A percentile compares a stretch with the other conserved stretches of the same genome.
These are phyloP conservation scores for Nitzschia palea DNA, from an alignment of 108 stramenopile species.

Conservation along the genomic window DNA sequence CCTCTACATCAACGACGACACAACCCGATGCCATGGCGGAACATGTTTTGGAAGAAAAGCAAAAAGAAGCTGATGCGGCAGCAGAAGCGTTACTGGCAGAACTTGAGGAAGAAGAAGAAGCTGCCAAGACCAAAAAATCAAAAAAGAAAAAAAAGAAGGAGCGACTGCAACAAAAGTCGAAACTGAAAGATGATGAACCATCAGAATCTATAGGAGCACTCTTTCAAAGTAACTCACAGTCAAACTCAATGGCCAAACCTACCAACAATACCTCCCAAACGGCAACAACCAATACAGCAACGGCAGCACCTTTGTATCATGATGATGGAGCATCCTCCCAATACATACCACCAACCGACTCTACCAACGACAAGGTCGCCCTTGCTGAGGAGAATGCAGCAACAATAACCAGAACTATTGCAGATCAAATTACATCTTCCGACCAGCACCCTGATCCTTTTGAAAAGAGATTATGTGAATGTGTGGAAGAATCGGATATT, in stretches of 20 bases:
- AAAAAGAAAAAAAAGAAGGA: constrained; percentile 88
- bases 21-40: neutral
- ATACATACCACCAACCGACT: too few relatives aligned
- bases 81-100: constrained; percentile 86
- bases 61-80: constrained; percentile 83
- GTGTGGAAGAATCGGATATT: constrained; percentile 58
- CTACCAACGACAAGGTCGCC: too few relatives aligned
- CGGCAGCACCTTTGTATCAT: too few relatives aligned
- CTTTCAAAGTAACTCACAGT: too few relatives aligned
- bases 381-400: too few relatives aligned
- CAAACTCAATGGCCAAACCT: neutral
- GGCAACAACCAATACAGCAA: neutral
- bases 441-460: constrained; percentile 31
- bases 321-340: neutral
- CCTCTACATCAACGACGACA: too few relatives aligned
- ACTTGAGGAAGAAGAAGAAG: constrained; percentile 83
- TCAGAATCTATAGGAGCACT: too few relatives aligned
- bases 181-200: constrained; percentile 51
- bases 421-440: neutral
- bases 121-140: constrained; percentile 37
- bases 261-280: neutral
- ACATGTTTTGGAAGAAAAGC: constrained; percentile 44
- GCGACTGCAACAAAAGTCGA: constrained; percentile 55
- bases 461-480: constrained; percentile 46
- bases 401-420: too few relatives aligned